These are phyloP conservation scores for Anastatica hierochuntica DNA, from an alignment of 345 rosid genomes.

Conservation along the genomic window DNA sequence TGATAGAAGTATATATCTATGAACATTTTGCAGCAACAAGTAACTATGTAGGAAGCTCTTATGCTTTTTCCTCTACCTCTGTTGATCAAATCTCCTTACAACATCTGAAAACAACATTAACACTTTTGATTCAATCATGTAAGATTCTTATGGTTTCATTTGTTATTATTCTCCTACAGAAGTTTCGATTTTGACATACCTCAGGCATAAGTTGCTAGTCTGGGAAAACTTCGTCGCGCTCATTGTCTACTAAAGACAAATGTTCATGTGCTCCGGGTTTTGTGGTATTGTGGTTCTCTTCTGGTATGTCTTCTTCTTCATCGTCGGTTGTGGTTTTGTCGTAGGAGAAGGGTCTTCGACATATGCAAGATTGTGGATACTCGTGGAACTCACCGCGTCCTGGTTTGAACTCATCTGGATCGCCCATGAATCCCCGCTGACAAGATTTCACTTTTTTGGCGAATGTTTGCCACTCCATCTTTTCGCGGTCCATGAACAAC, in stretches of 20 bases:
- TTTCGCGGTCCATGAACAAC: conserved; percentile 52
- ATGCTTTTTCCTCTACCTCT: no score
- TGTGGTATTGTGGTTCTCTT: conserved; percentile 20
- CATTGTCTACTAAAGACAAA: conserved; percentile 19
- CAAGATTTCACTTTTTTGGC: conserved; percentile 72
- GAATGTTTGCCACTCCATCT: conserved; percentile 76
- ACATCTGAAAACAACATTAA: conserved; percentile 9
- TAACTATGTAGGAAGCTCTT: conserved; percentile 20
- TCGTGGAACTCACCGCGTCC: conserved; percentile 91
- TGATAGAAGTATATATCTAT: conserved; percentile 13
- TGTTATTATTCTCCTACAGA: background rate
- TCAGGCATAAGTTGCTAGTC: conserved; percentile 22
- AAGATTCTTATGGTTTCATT: background rate
- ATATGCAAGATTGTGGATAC: conserved; percentile 72
- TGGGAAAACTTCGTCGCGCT: conserved; percentile 29
- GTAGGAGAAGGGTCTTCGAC: conserved; percentile 43
- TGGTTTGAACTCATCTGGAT: conserved; percentile 36
- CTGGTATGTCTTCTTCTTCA: conserved; percentile 20
- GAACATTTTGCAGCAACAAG: conserved; percentile 25
- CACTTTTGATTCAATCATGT: background rate
- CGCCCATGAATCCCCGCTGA: conserved; percentile 97
- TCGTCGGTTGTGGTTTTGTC: conserved; percentile 17
- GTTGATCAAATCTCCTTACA: conserved; percentile 27
- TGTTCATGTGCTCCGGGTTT: conserved; percentile 17
- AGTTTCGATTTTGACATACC: conserved; percentile 10